phyloP scores from a whole-genome alignment of 257 asterid genomes.

The Forsythia suspensa region DNA sequence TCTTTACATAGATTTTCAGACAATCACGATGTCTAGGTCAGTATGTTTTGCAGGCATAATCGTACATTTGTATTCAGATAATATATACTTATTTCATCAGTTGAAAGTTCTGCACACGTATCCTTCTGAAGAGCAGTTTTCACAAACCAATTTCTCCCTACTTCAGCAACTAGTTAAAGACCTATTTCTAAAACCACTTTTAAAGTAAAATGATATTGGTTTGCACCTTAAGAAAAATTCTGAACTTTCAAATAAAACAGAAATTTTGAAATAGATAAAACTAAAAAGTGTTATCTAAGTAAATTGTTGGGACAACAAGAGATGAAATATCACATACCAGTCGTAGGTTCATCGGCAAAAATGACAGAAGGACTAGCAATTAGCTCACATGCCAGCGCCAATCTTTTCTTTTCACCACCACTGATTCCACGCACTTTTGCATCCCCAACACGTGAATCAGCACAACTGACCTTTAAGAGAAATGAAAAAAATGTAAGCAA shows the following conservation, averaged over 20 bases:
- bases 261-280: constrained; percentile 12
- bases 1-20: neutral
- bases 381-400: constrained; percentile 94
- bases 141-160: neutral
- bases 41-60: neutral
- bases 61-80: neutral
- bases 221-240: constrained; percentile 8
- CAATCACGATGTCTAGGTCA: neutral
- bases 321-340: constrained; percentile 48
- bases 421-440: constrained; percentile 96
- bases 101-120: neutral
- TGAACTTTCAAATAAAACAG: constrained; percentile 2
- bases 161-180: neutral
- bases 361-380: constrained; percentile 98
- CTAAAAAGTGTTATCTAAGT: neutral
- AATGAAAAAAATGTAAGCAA: constrained; percentile 26
- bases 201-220: constrained; percentile 4
- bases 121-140: neutral
- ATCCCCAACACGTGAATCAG: constrained; percentile 95
- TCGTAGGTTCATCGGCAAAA: constrained; percentile 97
- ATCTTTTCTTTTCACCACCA: constrained; percentile 97
- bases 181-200: constrained; percentile 8
- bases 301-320: constrained; percentile 18
- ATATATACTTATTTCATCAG: neutral
- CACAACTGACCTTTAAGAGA: constrained; percentile 74